Percentiles rank a stretch among this genome's conserved stretches.
Evolutionary conservation across 352 stramenopile genomes (phyloP).

Genomic region (Phytophthora pini): DNA sequence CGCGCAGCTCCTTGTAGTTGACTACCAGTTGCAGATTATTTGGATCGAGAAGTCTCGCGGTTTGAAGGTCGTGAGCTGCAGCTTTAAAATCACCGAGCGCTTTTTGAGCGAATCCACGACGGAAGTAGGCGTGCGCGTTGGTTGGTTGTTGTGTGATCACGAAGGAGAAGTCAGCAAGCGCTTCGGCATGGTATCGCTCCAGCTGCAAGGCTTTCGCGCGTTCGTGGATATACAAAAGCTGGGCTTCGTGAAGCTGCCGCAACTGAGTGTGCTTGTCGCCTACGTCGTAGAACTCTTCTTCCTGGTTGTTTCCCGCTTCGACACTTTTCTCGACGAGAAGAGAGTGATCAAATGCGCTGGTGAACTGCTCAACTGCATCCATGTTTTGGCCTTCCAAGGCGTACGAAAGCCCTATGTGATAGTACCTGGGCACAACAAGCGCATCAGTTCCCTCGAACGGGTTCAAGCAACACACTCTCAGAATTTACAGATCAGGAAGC

Average conservation of each 20-base stretch:
- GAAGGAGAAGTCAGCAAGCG: slow-evolving; percentile 74
- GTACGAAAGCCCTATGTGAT: slow-evolving; percentile 70
- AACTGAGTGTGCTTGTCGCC: slow-evolving; percentile 24
- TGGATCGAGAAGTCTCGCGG: slow-evolving; percentile 66
- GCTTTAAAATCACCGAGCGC: slow-evolving; percentile 58
- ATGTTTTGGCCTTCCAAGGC: slow-evolving; percentile 61
- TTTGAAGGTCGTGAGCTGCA: slow-evolving; percentile 76
- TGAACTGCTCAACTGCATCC: slow-evolving; percentile 76
- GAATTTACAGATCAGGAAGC: slow-evolving; percentile 67
- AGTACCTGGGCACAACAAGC: slow-evolving; percentile 53
- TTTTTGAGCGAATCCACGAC: slow-evolving; percentile 79
- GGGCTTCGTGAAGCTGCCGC: slow-evolving; percentile 31
- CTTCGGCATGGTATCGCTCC: slow-evolving; percentile 72
- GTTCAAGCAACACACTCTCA: background rate
- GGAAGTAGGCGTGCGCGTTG: slow-evolving; percentile 87
- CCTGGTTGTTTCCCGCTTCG: slow-evolving; percentile 25
- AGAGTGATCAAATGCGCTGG: slow-evolving; percentile 38
- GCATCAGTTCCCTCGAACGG: background rate
- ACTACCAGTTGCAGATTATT: slow-evolving; percentile 73
- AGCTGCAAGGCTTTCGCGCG: slow-evolving; percentile 81
- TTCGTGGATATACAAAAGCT: slow-evolving; percentile 70
- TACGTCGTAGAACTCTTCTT: slow-evolving; percentile 10
- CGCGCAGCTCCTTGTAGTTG: slow-evolving; percentile 81
- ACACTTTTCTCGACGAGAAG: slow-evolving; percentile 18
- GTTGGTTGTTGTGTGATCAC: slow-evolving; percentile 76